phyloP scores from a whole-genome alignment of 1,139 yeast species.

The Geotrichum carabidarum region DNA sequence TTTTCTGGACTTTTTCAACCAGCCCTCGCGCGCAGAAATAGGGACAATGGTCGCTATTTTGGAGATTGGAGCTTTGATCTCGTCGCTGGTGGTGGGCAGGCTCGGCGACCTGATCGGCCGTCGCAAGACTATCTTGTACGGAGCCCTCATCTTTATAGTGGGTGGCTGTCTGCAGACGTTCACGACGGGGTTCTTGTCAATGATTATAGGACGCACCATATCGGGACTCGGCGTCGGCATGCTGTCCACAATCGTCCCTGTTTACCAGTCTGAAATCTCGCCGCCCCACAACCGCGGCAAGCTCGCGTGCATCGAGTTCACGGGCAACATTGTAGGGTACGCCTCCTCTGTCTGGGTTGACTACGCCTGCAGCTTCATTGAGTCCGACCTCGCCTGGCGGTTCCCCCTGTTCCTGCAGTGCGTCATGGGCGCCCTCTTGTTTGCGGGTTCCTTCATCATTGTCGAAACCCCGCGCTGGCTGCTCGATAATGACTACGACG shows the following conservation, averaged over 20 bases:
- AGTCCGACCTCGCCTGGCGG: constrained; percentile 64
- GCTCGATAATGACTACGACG: constrained; percentile 79
- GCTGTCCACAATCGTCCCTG: constrained; percentile 90
- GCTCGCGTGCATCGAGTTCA: constrained; percentile 85
- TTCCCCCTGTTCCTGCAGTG: constrained; percentile 74
- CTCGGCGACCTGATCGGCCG: constrained; percentile 80
- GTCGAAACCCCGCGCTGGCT: constrained; percentile 91
- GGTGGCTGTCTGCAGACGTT: constrained; percentile 77
- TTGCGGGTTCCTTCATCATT: constrained; percentile 66
- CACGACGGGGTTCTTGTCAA: constrained; percentile 45
- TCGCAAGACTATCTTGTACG: constrained; percentile 72
- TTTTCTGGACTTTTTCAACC: constrained; percentile 65
- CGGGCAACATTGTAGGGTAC: constrained; percentile 86
- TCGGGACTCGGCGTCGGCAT: constrained; percentile 88
- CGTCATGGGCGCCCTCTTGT: constrained; percentile 63
- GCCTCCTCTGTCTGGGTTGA: constrained; percentile 88
- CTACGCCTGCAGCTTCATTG: constrained; percentile 64
- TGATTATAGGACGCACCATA: constrained; percentile 71
- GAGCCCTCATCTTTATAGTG: constrained; percentile 70
- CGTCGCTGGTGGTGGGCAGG: constrained; percentile 71
- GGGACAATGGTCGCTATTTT: constrained; percentile 82
- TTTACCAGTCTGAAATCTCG: constrained; percentile 85
- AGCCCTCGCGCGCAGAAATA: constrained; percentile 63
- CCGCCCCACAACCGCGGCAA: constrained; percentile 87
- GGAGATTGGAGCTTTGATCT: constrained; percentile 77